These are phyloP conservation scores for Rubus idaeus DNA, from an alignment of 306 rosid species.

Conservation along the genomic window DNA sequence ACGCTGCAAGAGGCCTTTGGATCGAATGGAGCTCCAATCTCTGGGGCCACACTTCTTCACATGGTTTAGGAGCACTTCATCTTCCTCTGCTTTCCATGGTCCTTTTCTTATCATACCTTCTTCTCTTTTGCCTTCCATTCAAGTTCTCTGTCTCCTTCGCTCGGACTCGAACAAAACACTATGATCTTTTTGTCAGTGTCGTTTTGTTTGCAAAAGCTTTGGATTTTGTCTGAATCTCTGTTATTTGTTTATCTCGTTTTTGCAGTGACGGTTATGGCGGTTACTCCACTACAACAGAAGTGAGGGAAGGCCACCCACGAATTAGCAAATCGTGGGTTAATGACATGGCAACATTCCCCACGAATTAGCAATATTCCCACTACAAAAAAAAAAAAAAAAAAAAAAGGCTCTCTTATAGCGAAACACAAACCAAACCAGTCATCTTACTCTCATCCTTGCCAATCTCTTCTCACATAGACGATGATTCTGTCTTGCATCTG, in stretches of 20 bases:
- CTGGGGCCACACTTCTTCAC: constrained; percentile 74
- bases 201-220: not conserved
- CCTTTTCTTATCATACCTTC: constrained; percentile 68
- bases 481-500: too few relatives aligned
- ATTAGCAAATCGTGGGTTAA: too few relatives aligned
- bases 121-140: constrained; percentile 55
- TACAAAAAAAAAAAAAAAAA: too few relatives aligned
- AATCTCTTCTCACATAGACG: too few relatives aligned
- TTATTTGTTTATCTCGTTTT: not conserved
- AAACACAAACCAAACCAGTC: too few relatives aligned
- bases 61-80: constrained; percentile 62
- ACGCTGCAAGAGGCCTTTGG: constrained; percentile 85
- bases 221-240: not conserved
- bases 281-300: too few relatives aligned
- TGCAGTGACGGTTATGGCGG: not conserved
- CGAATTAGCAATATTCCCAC: too few relatives aligned
- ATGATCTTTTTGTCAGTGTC: not conserved
- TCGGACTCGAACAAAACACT: not conserved
- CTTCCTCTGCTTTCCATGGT: constrained; percentile 84
- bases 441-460: too few relatives aligned
- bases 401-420: too few relatives aligned
- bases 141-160: not conserved
- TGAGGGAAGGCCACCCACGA: too few relatives aligned
- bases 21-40: constrained; percentile 99
- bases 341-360: too few relatives aligned